Evolutionary conservation across 768 basidiomycete species (phyloP).

Genomic region (Dioszegia aurantiaca): DNA sequence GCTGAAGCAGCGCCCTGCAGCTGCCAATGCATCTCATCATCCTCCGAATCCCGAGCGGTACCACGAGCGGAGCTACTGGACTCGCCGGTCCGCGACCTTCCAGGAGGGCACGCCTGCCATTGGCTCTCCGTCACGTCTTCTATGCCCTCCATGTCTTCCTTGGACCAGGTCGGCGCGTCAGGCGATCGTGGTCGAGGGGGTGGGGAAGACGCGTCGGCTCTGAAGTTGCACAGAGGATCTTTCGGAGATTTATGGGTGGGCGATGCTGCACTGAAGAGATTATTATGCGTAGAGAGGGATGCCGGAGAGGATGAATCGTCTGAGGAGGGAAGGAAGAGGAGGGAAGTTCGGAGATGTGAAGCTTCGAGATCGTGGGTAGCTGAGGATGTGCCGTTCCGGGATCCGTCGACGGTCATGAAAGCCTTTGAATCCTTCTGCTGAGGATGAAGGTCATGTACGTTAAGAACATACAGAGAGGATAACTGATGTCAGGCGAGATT

Average conservation of each 20-base stretch:
- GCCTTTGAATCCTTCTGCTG: too few relatives aligned
- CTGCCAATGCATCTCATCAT: neutral
- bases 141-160: slow-evolving; percentile 6
- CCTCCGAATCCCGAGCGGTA: neutral
- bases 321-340: too few relatives aligned
- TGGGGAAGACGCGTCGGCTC: neutral
- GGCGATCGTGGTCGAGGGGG: neutral
- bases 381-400: too few relatives aligned
- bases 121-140: slow-evolving; percentile 10
- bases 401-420: too few relatives aligned
- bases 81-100: neutral
- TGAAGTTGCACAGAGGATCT: slow-evolving; percentile 3
- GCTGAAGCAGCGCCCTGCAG: neutral
- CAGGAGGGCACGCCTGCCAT: slow-evolving; percentile 9
- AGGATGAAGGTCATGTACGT: too few relatives aligned
- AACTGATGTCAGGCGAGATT: too few relatives aligned
- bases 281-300: neutral
- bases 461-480: too few relatives aligned
- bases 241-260: too few relatives aligned
- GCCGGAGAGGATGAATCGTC: neutral
- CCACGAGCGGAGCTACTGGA: neutral
- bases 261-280: too few relatives aligned
- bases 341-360: too few relatives aligned
- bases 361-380: too few relatives aligned
- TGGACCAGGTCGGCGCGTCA: neutral